Conservation (phyloP, 495 filamentous ascomycete species). For the Aspergillus coremiiformis region DNA sequence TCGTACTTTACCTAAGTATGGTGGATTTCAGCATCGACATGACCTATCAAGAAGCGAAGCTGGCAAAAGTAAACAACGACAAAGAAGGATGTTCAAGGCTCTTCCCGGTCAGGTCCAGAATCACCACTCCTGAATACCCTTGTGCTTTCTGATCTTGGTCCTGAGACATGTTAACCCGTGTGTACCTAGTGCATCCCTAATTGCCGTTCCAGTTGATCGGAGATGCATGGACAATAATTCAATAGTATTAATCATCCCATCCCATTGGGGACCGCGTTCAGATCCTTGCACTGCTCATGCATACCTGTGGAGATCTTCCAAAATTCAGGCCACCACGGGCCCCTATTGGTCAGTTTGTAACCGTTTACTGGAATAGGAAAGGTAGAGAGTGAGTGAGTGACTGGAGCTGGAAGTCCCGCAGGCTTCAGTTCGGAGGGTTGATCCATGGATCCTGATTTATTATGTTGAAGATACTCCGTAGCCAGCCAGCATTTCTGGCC, state of each 20-base stretch:
- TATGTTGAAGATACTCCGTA: not conserved
- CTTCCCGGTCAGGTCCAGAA: not conserved
- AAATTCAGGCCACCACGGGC: not conserved
- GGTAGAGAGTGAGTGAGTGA: not conserved
- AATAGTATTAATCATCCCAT: no score
- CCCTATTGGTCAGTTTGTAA: not conserved
- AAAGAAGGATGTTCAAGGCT: not conserved
- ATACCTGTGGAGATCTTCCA: not conserved
- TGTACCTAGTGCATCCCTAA: not conserved
- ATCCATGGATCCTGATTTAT: not conserved
- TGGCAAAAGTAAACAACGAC: not conserved
- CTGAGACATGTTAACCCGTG: not conserved
- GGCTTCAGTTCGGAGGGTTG: not conserved
- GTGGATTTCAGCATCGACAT: not conserved
- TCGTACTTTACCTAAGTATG: not conserved
- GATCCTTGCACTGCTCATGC: not conserved
- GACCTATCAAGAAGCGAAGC: not conserved
- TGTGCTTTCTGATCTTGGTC: not conserved
- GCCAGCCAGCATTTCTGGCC: no score
- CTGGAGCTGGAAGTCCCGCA: no score
- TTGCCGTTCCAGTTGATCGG: not conserved
- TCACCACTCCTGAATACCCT: not conserved
- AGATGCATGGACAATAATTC: not conserved
- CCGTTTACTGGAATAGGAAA: not conserved
- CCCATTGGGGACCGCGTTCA: not conserved